These are phyloP conservation scores for Triangularia verruculosa DNA, from an alignment of 2,329 filamentous ascomycete genomes.

Conservation along the genomic window DNA sequence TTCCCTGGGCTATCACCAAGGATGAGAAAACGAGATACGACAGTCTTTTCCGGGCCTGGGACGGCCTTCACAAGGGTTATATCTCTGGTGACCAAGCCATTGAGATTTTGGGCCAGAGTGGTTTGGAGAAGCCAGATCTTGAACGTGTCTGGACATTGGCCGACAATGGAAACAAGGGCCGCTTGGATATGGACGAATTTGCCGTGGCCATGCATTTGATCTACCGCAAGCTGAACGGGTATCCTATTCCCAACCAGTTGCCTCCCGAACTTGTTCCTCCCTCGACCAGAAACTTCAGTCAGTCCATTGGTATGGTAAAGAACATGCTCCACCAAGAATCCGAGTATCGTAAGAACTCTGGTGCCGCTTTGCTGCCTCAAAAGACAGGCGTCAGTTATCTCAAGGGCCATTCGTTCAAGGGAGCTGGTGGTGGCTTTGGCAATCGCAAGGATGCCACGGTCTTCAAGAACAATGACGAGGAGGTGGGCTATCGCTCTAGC, in stretches of 20 bases:
- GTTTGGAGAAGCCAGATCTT: constrained; percentile 82
- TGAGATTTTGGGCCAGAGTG: constrained; percentile 96
- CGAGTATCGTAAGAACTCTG: constrained; percentile 81
- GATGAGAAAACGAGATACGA: constrained; percentile 98
- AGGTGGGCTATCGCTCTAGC: constrained; percentile 88
- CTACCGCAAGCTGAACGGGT: constrained; percentile 94
- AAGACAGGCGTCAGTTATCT: constrained; percentile 98
- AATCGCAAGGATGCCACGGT: constrained; percentile 91
- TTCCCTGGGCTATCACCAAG: constrained; percentile 98
- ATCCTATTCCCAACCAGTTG: constrained; percentile 81
- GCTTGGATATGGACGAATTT: constrained; percentile 94
- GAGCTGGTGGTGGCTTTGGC: constrained; percentile 53
- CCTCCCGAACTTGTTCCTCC: constrained; percentile 92
- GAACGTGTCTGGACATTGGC: constrained; percentile 94
- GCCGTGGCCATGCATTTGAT: constrained; percentile 99
- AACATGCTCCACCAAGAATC: constrained; percentile 86
- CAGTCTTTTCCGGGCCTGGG: constrained; percentile 92
- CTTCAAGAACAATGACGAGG: constrained; percentile 94
- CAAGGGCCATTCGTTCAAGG: constrained; percentile 89
- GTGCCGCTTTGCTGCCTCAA: constrained; percentile 86
- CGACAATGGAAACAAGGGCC: constrained; percentile 90
- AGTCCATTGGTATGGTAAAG: constrained; percentile 91
- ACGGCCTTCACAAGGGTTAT: constrained; percentile 88
- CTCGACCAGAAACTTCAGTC: constrained; percentile 87
- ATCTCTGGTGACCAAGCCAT: constrained; percentile 91